Evolutionary conservation across 2,329 filamentous ascomycete genomes (phyloP), one percentile per base, ranked within the genome.

Genomic region (Penicillium sp.): DNA sequence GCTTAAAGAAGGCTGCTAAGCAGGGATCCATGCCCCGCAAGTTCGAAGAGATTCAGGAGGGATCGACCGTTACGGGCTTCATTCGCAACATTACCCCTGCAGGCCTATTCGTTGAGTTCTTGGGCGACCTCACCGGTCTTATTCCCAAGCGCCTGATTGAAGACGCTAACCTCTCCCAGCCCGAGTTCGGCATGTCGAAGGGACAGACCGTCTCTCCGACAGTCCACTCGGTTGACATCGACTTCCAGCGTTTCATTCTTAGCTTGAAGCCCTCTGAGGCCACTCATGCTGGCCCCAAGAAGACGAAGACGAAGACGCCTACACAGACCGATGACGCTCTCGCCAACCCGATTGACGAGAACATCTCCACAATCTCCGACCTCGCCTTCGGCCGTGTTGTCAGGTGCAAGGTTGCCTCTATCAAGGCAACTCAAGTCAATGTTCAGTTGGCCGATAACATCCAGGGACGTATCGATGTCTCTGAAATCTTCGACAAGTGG

Each of bases 351-450:
- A 72, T 91, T 6, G 89, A 95, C 61, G 74, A 78, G 6, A 76
- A 73, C 4, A 77, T 88, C 51, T 76, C 73, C 29, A 80, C 82
- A 6, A 75, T 86, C n/a, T 82, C 84, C 40, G 89, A 95, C 57
- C 80, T 95, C 42, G 75, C 76, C 1, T 76, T 89, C 27, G 92
- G 92, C 46, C 86, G 80, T 57, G 67, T 87, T 41, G 83, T 84
- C 6, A 89, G 88, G 65, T 92, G 88, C 33, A 86, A 80, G 59
- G 81, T 98, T 39, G 81, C 81, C n/a, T 89, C 89, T 0, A 76
- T 96, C 64, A 95, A 95, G 70, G 85, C 86, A 42, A 96, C 92
- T 0, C 93, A 98, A 67, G 76, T 97, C 47, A 97, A 97, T 59
- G 89, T 98, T 5, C 82, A 88, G 58, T 78, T 97, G 44, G 86